A percentile compares a stretch with the other conserved stretches of the same genome.
phyloP scores from a whole-genome alignment of 768 basidiomycete genomes.

The Amanita muscaria region DNA sequence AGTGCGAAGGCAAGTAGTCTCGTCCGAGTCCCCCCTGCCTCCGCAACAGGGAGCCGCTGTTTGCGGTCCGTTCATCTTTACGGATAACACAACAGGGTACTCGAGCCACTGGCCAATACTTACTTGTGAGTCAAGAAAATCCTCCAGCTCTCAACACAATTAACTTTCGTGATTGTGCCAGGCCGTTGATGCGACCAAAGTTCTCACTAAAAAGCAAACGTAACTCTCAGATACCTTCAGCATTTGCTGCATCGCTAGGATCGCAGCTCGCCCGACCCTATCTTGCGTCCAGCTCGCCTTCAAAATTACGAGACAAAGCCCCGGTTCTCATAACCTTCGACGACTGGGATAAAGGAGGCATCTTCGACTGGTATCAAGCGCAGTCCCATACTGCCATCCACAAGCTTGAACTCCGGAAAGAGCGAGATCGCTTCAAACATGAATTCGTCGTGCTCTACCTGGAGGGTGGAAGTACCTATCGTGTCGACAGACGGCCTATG shows the following conservation, averaged over 20 bases:
- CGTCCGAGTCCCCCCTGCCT: too few species aligned
- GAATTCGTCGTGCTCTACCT: constrained; percentile 1
- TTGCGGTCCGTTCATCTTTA: too few species aligned
- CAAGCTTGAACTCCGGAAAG: constrained; percentile 4
- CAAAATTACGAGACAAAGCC: not conserved
- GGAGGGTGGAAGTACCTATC: not conserved
- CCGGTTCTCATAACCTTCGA: not conserved
- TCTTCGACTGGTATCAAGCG: not conserved
- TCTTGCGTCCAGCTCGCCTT: not conserved
- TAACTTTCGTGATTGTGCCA: too few species aligned
- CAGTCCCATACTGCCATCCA: not conserved
- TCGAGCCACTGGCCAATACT: too few species aligned
- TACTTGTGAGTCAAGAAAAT: too few species aligned
- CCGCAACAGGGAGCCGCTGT: too few species aligned
- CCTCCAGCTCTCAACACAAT: too few species aligned
- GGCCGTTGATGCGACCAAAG: too few species aligned
- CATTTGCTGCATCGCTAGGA: not conserved
- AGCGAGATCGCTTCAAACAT: constrained; percentile 1
- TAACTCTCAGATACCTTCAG: too few species aligned
- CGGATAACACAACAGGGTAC: too few species aligned
- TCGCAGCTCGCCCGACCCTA: not conserved
- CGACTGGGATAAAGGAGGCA: not conserved
- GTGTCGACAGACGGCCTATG: not conserved
- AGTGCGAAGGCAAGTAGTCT: too few species aligned
- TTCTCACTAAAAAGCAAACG: too few species aligned